Base-by-base conservation (phyloP, 305 asterid genomes). In the Petunia hybrid region DNA sequence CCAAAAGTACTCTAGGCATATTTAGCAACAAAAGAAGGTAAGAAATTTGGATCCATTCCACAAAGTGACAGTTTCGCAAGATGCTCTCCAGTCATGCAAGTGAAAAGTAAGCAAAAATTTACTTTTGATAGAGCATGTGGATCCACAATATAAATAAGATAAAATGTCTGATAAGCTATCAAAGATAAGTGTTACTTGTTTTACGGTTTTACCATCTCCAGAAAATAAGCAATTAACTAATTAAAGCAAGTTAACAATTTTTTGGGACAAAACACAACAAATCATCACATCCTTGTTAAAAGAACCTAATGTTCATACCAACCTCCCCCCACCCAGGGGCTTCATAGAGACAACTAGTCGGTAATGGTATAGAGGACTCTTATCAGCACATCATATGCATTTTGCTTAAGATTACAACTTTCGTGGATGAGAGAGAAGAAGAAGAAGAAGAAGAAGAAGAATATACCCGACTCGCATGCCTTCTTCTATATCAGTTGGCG, bases 401-500 rank as follows among this genome's bases (percentile, higher is more conserved):
- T 22, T 22, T 22, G 22, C 22, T 22, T 22, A 22, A 22, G 31
- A 22, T 22, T 22, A 22, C 31, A 22, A 0, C 31, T 22, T 22
- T 22, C 0, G 31, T 4, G 81, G 41, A 60, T 4, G 13, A 51
- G 51, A 65, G 39, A 68, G 63, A 76, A 53, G 35, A 6, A 16
- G 75, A 76, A 36, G 76, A 62, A n/a, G n/a, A n/a, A n/a, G n/a
- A 65, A 67, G 41, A 76, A 36, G 76, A 62, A 82, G 77, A 77
- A 67, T 92, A 77, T 80, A 95, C 99, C 98, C 98, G 8, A 95
- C 98, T 57, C 99, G 91, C 97, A 95, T 95, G 89, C 98, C 97
- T 90, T 95, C 99, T 89, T 93, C 99, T 83, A 95, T 95, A 85
- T 95, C 99, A 82, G 97, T 92, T 8, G 99, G 99, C 41, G 98